These are phyloP conservation scores for Trametes cinnabarina DNA, from an alignment of 768 basidiomycete genomes.

Conservation along the genomic window DNA sequence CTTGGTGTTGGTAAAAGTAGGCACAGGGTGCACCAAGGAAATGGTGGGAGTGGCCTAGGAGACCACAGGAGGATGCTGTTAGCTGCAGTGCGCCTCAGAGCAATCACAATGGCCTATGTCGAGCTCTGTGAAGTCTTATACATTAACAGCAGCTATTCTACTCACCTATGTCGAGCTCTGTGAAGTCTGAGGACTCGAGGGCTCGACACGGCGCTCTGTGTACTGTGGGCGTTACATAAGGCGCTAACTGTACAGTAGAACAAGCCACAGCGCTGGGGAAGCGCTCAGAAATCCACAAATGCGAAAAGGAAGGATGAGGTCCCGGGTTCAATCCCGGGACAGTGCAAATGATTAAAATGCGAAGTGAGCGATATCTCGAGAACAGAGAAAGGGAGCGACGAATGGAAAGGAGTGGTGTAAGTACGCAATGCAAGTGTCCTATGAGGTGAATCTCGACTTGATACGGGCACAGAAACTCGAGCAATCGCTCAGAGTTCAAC, in stretches of 20 bases:
- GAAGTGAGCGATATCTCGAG: too few species aligned
- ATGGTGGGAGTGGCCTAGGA: not conserved
- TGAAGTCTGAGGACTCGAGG: conserved; percentile 6
- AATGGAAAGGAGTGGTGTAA: not conserved
- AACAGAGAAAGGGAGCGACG: too few species aligned
- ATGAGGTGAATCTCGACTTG: not conserved
- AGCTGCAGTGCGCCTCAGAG: conserved; percentile 5
- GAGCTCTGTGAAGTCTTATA: not conserved
- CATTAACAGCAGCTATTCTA: too few species aligned
- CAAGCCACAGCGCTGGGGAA: not conserved
- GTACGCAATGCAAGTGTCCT: not conserved
- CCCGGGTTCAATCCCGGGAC: too few species aligned
- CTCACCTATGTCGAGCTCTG: too few species aligned
- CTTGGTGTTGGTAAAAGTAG: too few species aligned
- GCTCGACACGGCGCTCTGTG: conserved; percentile 1
- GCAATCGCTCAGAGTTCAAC: not conserved
- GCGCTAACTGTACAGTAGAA: not conserved
- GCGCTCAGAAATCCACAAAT: not conserved
- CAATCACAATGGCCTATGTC: conserved; percentile 5
- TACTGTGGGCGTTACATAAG: conserved; percentile 1
- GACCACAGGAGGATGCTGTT: too few species aligned
- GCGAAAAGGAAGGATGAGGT: not conserved
- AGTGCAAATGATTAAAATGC: too few species aligned
- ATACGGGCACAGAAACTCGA: not conserved
- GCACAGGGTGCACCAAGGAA: too few species aligned